Evolutionary conservation across 2,329 filamentous ascomycete species (phyloP), one percentile per base, ranked within the genome.

Genomic region (Septoria linicola): DNA sequence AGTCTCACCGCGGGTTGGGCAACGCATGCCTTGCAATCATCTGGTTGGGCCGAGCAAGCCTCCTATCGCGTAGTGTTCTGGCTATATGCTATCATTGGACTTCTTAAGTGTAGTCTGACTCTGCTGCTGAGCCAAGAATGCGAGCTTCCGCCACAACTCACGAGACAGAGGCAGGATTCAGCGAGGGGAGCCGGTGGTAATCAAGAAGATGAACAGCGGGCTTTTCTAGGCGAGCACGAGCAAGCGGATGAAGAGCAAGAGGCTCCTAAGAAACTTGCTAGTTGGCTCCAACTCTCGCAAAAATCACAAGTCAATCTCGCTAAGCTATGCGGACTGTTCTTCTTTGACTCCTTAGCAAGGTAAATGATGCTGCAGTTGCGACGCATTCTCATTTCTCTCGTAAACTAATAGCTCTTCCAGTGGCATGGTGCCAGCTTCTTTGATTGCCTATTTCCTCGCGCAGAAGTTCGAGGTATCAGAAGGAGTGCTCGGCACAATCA

Each of bases 291-390:
- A 16, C 40, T 60, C 16, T 55, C 51, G 30, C 17, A 13, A 23
- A 54, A 47, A 32, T 57, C 54, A 8, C 48, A 45, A 31, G 19
- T 40, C 4, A 59, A 43, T 7, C 45, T 87, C 1, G 60, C 79
- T 25, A 79, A 81, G 40, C 73, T 91, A 0, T 85, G 82, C 59
- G 69, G 85, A 5, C 72, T 91, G 0, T 87, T 89, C 64, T 78
- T 77, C 2, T 63, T 89, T 13, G 86, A 89, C 65, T 79, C 81
- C 0, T 80, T 89, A 49, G 86, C 84, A 21, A 55, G 27, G 27
- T 30, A 30, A 30, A 13, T 7, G 13, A 13, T 30, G 7, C 27
- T 30, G 54, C 48, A 52, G 39, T 17, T n/a, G n/a, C n/a, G n/a
- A n/a, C 13, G 85, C 7, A 30, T 30, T 30, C 27, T 30, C n/a